Conservation (phyloP, 2,329 filamentous ascomycete species). For the Fusarium stilboides region DNA sequence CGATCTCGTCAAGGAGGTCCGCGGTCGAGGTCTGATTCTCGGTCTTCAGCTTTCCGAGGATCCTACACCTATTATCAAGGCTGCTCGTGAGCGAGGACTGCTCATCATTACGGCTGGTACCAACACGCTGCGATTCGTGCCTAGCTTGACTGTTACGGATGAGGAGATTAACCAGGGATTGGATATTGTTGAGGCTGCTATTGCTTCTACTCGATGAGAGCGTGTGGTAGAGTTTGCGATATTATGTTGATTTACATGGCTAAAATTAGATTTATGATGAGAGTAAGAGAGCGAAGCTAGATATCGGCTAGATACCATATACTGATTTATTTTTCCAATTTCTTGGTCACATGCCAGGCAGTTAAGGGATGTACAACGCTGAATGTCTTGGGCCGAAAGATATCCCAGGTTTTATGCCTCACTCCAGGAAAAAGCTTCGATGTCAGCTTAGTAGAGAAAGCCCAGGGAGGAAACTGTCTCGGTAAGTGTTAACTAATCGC, state of each 20-base stretch:
- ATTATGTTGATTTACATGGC: conserved; percentile 4
- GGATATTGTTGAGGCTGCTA: conserved; percentile 79
- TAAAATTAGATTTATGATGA: conserved; percentile 23
- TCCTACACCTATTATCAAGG: conserved; percentile 82
- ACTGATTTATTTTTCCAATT: conserved; percentile 23
- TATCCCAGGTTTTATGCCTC: too few species aligned
- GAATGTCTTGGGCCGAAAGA: too few species aligned
- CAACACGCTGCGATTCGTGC: conserved; percentile 93
- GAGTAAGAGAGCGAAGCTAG: conserved; percentile 32
- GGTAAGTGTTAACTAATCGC: too few species aligned
- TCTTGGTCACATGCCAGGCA: not conserved
- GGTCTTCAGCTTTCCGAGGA: conserved; percentile 86
- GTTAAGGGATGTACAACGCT: too few species aligned
- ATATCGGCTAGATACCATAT: conserved; percentile 38
- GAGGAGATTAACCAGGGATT: conserved; percentile 86
- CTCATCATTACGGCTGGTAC: conserved; percentile 93
- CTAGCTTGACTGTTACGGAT: conserved; percentile 84
- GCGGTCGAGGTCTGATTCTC: conserved; percentile 88
- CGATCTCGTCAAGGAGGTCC: conserved; percentile 80
- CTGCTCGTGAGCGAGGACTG: conserved; percentile 88
- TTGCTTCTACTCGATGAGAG: conserved; percentile 60
- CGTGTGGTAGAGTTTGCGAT: not conserved
- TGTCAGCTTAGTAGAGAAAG: too few species aligned
- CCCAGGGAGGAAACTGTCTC: too few species aligned
- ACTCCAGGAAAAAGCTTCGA: too few species aligned